phyloP scores from a whole-genome alignment of 2,329 filamentous ascomycete species.

The Sclerotinia trifoliorum region DNA sequence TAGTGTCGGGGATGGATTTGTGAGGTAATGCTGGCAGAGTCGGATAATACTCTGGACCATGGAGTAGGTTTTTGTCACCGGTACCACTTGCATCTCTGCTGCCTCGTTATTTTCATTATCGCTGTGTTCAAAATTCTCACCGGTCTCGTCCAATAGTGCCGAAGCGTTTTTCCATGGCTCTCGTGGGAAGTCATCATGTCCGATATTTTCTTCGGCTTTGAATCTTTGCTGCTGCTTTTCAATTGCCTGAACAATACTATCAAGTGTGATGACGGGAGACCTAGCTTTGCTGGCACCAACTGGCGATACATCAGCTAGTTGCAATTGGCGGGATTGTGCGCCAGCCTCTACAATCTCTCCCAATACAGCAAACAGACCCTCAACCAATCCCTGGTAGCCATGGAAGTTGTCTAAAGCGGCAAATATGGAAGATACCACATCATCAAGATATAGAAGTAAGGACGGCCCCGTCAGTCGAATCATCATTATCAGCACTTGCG shows the following conservation, averaged over 20 bases:
- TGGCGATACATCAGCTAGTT: slow-evolving; percentile 38
- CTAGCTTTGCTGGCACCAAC: slow-evolving; percentile 47
- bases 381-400: slow-evolving; percentile 83
- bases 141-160: slow-evolving; percentile 41
- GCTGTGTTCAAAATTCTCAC: slow-evolving; percentile 21
- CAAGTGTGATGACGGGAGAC: slow-evolving; percentile 42
- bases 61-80: slow-evolving; percentile 76
- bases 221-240: slow-evolving; percentile 46
- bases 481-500: slow-evolving; percentile 93
- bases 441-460: slow-evolving; percentile 84
- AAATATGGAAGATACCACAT: slow-evolving; percentile 88
- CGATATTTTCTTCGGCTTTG: slow-evolving; percentile 18
- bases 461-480: slow-evolving; percentile 78
- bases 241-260: slow-evolving; percentile 56
- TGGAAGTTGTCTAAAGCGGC: slow-evolving; percentile 92
- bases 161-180: slow-evolving; percentile 41
- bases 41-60: slow-evolving; percentile 78
- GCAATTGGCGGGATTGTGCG: slow-evolving; percentile 55
- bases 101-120: slow-evolving; percentile 36
- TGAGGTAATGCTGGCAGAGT: slow-evolving; percentile 86
- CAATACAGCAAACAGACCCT: slow-evolving; percentile 79
- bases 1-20: slow-evolving; percentile 76
- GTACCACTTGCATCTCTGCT: slow-evolving; percentile 55
- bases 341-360: slow-evolving; percentile 82
- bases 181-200: slow-evolving; percentile 36